Conservation (phyloP, 768 basidiomycete species). For the Boletales sp. region DNA sequence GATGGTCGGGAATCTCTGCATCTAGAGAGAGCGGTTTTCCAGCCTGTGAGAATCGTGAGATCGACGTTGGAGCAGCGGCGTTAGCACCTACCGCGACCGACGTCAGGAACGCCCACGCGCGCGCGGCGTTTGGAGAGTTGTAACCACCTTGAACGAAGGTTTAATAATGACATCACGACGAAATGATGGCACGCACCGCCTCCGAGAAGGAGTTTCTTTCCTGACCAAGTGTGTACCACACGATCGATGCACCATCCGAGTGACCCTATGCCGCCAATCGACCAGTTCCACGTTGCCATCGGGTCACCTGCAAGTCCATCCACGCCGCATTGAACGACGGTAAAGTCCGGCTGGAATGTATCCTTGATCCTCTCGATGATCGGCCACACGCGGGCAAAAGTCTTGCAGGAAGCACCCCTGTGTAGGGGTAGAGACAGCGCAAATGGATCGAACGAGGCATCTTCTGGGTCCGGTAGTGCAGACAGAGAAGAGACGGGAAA, state of each 20-base stretch:
- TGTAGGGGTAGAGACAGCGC: conserved; percentile 79
- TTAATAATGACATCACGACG: neutral
- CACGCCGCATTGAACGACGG: conserved; percentile 82
- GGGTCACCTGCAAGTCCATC: conserved; percentile 88
- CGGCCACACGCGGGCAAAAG: conserved; percentile 63
- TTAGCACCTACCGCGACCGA: conserved; percentile 54
- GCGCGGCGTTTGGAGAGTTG: conserved; percentile 74
- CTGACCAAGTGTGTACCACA: conserved; percentile 51
- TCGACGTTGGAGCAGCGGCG: neutral
- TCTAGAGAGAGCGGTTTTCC: conserved; percentile 54
- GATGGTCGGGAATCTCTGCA: conserved; percentile 72
- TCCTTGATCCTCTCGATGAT: conserved; percentile 57
- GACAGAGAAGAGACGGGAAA: conserved; percentile 65
- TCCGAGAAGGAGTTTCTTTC: conserved; percentile 68
- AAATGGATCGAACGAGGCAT: conserved; percentile 46
- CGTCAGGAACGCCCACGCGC: conserved; percentile 84
- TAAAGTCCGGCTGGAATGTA: conserved; percentile 69
- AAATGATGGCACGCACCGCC: conserved; percentile 48
- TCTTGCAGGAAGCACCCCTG: conserved; percentile 62
- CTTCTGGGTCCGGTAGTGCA: conserved; percentile 39
- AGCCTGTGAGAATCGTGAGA: conserved; percentile 37
- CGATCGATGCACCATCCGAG: conserved; percentile 65
- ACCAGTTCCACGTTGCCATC: conserved; percentile 70
- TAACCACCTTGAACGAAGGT: conserved; percentile 64
- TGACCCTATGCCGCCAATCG: conserved; percentile 54